Evolutionary conservation across 257 asterid genomes (phyloP).

Genomic region (Coffea eugenioides): DNA sequence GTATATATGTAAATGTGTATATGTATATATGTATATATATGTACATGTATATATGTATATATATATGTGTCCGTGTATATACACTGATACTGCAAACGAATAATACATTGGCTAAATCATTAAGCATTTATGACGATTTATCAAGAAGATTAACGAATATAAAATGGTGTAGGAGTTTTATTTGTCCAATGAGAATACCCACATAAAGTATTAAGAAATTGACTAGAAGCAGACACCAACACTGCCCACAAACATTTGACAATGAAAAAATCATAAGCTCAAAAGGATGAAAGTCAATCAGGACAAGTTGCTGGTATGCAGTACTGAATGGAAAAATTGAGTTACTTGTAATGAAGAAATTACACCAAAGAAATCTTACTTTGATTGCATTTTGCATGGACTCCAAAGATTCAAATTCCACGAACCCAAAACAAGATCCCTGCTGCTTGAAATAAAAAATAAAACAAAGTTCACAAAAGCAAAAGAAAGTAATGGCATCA

Average conservation of each 20-base stretch:
- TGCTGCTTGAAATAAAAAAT: slow-evolving; percentile 51
- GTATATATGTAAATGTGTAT: too few species aligned
- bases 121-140: background rate
- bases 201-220: too few species aligned
- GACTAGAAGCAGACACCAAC: background rate
- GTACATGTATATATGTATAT: too few species aligned
- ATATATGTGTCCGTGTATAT: too few species aligned
- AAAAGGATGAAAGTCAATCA: background rate
- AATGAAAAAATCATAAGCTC: too few species aligned
- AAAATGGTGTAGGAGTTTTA: background rate
- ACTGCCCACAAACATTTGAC: background rate
- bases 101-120: background rate
- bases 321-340: background rate
- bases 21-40: too few species aligned
- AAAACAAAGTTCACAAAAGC: background rate
- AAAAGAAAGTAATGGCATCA: slow-evolving; percentile 5
- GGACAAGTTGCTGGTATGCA: background rate
- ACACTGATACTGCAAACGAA: background rate
- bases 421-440: slow-evolving; percentile 84
- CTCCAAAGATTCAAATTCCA: slow-evolving; percentile 67
- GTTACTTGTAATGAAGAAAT: background rate
- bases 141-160: background rate
- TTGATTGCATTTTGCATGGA: slow-evolving; percentile 81
- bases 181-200: background rate
- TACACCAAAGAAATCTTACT: slow-evolving; percentile 38